phyloP scores from a whole-genome alignment of 2,329 filamentous ascomycete species.

The Fusarium solani-melongenae region DNA sequence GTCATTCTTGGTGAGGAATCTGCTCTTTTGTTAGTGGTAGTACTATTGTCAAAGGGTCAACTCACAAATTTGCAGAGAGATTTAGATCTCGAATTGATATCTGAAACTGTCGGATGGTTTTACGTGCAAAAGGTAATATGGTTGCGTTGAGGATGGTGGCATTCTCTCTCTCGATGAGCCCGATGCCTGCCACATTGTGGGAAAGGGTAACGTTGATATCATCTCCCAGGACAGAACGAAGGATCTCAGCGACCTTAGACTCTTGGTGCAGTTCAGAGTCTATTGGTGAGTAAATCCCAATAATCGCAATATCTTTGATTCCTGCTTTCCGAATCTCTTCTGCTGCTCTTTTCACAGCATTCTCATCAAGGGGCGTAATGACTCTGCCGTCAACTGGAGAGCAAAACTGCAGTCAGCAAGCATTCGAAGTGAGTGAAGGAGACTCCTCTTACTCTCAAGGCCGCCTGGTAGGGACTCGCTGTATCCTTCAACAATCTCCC shows the following conservation, averaged over 20 bases:
- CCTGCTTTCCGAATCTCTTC: neutral
- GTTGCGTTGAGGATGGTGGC: slow-evolving; percentile 72
- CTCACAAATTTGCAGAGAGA: slow-evolving; percentile 9
- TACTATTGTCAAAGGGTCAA: neutral
- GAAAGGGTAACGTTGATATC: slow-evolving; percentile 2
- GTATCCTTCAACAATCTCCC: slow-evolving; percentile 51
- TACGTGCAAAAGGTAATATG: slow-evolving; percentile 65
- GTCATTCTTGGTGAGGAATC: slow-evolving; percentile 72
- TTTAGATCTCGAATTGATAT: slow-evolving; percentile 60
- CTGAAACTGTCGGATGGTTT: slow-evolving; percentile 65
- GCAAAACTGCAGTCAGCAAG: neutral
- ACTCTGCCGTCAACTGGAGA: slow-evolving; percentile 8
- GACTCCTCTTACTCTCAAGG: slow-evolving; percentile 46
- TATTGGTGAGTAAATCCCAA: slow-evolving; percentile 8
- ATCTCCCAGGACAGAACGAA: neutral
- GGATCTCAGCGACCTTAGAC: neutral
- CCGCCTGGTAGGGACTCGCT: slow-evolving; percentile 54
- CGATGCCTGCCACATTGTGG: slow-evolving; percentile 46
- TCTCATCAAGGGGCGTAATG: neutral
- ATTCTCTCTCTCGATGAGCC: slow-evolving; percentile 70
- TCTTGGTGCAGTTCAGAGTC: slow-evolving; percentile 2
- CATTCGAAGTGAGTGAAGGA: slow-evolving; percentile 28
- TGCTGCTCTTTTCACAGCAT: neutral
- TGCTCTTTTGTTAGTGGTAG: slow-evolving; percentile 51
- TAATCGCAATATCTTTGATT: slow-evolving; percentile 3